These are phyloP conservation scores for Chlamydomonas reinhardtii DNA, from an alignment of 163 green algal genomes.

Conservation along the genomic window DNA sequence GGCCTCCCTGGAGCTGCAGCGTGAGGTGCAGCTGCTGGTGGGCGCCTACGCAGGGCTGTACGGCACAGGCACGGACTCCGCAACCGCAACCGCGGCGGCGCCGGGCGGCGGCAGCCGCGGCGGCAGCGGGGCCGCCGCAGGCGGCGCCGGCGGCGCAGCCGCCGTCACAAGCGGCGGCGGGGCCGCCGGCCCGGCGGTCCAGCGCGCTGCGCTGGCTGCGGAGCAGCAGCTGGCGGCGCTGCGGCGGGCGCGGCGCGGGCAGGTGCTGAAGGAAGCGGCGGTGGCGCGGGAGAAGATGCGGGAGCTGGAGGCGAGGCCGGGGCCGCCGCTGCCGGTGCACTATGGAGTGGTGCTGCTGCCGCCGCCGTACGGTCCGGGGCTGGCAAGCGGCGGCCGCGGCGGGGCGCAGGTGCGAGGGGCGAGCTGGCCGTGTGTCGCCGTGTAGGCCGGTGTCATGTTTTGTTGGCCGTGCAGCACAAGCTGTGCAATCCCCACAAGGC, in stretches of 20 bases:
- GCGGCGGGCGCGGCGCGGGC: conserved; percentile 9
- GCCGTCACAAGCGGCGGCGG: background rate
- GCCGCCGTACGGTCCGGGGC: background rate
- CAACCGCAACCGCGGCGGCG: background rate
- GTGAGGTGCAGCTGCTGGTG: conserved; percentile 36
- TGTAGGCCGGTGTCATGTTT: too few species aligned
- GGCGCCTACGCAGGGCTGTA: conserved; percentile 18
- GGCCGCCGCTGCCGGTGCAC: conserved; percentile 1
- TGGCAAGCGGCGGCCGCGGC: background rate
- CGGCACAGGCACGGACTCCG: background rate
- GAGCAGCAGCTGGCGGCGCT: conserved; percentile 21
- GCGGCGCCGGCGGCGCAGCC: conserved; percentile 7
- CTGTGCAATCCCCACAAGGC: too few species aligned
- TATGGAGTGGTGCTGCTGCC: conserved; percentile 15
- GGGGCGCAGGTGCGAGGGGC: too few species aligned
- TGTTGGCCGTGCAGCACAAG: too few species aligned
- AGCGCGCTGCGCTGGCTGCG: conserved; percentile 1
- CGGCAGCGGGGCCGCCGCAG: background rate
- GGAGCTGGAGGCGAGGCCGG: conserved; percentile 8
- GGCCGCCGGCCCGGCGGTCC: background rate
- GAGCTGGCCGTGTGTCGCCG: too few species aligned
- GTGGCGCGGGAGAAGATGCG: conserved; percentile 42
- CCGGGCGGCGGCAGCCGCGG: background rate
- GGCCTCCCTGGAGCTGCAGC: conserved; percentile 21
- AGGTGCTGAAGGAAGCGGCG: conserved; percentile 28